Conservation (phyloP, 2,329 filamentous ascomycete species). For the Arachnomyces sp. region DNA sequence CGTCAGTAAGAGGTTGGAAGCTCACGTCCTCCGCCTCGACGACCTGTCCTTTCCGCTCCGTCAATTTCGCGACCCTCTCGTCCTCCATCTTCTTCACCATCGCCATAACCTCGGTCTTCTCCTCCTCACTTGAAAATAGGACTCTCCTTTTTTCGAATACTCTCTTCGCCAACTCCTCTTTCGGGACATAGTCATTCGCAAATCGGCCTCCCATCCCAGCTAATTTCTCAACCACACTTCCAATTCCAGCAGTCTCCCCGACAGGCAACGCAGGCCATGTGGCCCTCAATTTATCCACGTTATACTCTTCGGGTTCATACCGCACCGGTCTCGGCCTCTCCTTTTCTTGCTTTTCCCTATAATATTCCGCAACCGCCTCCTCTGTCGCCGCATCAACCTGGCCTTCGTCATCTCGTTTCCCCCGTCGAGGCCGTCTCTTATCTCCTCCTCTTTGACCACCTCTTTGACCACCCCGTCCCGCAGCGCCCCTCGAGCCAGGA, state of each 20-base stretch:
- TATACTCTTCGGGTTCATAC: slow-evolving; percentile 28
- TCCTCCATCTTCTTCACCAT: slow-evolving; percentile 28
- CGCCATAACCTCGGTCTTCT: slow-evolving; percentile 28
- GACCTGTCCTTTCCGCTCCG: slow-evolving; percentile 30
- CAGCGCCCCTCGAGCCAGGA: slow-evolving; percentile 11
- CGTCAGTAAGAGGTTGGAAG: slow-evolving; percentile 20
- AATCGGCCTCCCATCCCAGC: slow-evolving; percentile 27
- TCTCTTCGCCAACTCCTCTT: slow-evolving; percentile 29
- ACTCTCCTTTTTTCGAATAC: slow-evolving; percentile 32
- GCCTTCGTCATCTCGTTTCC: slow-evolving; percentile 13
- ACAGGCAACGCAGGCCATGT: slow-evolving; percentile 35
- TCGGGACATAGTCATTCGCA: slow-evolving; percentile 27
- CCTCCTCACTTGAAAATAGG: slow-evolving; percentile 29
- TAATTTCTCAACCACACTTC: slow-evolving; percentile 29
- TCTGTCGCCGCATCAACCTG: slow-evolving; percentile 14
- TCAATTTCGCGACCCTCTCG: slow-evolving; percentile 26
- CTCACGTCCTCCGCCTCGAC: slow-evolving; percentile 25
- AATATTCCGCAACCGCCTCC: slow-evolving; percentile 22
- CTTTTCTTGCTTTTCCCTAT: slow-evolving; percentile 23
- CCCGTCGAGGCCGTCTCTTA: slow-evolving; percentile 5
- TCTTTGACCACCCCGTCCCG: too few species aligned
- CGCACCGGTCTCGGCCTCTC: slow-evolving; percentile 24
- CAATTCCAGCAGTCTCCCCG: slow-evolving; percentile 17
- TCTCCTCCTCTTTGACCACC: slow-evolving; percentile 11
- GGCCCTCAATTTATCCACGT: slow-evolving; percentile 24